phyloP scores from a whole-genome alignment of 805 yeast species.

The Naumovozyma dairenensis region DNA sequence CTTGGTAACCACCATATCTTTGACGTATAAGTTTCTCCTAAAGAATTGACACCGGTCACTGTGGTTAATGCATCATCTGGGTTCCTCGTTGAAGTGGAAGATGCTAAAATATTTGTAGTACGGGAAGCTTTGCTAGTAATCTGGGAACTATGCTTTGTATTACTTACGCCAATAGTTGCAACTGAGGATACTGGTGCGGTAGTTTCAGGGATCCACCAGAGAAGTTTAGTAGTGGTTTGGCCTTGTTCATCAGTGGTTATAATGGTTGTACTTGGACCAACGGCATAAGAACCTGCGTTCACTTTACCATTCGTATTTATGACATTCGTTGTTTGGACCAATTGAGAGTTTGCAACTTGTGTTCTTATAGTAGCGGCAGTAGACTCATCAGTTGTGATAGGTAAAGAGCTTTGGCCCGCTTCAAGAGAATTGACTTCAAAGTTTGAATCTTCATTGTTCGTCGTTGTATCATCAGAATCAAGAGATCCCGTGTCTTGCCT shows the following conservation, averaged over 20 bases:
- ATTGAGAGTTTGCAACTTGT: no score
- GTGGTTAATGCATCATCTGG: slow-evolving; percentile 15
- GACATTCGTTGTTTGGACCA: not conserved
- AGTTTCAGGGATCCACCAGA: slow-evolving; percentile 11
- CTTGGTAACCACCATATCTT: slow-evolving; percentile 28
- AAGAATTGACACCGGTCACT: slow-evolving; percentile 13
- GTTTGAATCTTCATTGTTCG: no score
- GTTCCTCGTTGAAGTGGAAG: slow-evolving; percentile 3
- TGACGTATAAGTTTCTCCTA: slow-evolving; percentile 18
- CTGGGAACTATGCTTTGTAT: no score
- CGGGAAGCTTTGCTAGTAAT: not conserved
- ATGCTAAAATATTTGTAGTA: not conserved
- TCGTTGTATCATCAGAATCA: not conserved
- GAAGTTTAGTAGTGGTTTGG: slow-evolving; percentile 10
- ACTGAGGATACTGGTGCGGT: slow-evolving; percentile 1
- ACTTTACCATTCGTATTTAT: no score
- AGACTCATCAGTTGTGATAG: no score
- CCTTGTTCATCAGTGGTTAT: slow-evolving; percentile 16
- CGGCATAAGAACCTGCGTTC: slow-evolving; percentile 10
- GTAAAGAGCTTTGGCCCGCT: no score
- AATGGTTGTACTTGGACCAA: slow-evolving; percentile 12
- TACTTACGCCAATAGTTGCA: not conserved
- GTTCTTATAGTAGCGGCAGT: not conserved
- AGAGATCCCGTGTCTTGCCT: not conserved
- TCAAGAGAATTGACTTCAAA: no score